Conservation (phyloP, 2,329 filamentous ascomycete genomes). For the Fusarium redolens region DNA sequence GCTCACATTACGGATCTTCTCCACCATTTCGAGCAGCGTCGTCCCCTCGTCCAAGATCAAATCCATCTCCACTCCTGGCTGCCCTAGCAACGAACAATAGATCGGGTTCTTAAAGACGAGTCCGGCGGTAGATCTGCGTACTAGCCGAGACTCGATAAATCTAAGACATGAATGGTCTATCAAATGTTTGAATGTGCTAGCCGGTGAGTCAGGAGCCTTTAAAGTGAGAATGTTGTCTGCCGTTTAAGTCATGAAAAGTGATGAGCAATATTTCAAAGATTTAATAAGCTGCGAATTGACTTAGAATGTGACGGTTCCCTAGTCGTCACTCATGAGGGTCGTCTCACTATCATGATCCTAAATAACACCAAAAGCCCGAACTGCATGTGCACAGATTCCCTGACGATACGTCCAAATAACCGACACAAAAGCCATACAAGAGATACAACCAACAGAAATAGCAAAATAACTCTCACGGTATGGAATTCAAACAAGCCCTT, state of each 20-base stretch:
- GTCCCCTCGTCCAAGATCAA: not conserved
- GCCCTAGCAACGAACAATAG: slow-evolving; percentile 23
- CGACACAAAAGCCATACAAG: slow-evolving; percentile 20
- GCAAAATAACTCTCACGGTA: slow-evolving; percentile 16
- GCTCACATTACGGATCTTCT: not conserved
- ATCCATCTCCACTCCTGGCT: slow-evolving; percentile 3
- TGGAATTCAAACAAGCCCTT: slow-evolving; percentile 25
- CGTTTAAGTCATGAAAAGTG: not conserved
- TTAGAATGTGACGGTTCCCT: slow-evolving; percentile 45
- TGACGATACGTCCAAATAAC: not conserved
- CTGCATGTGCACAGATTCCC: slow-evolving; percentile 5
- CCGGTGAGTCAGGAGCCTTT: not conserved
- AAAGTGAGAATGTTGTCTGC: slow-evolving; percentile 6
- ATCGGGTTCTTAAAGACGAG: not conserved
- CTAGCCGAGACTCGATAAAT: slow-evolving; percentile 18
- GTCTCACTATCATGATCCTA: slow-evolving; percentile 50
- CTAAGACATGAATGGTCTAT: slow-evolving; percentile 18
- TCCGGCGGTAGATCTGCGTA: slow-evolving; percentile 15
- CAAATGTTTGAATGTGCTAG: not conserved
- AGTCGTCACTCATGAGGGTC: slow-evolving; percentile 49
- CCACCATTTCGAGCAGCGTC: not conserved
- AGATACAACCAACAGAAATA: slow-evolving; percentile 17
- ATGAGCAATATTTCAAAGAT: slow-evolving; percentile 3
- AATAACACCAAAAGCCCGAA: slow-evolving; percentile 42
- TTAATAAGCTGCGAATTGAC: slow-evolving; percentile 41